Base-by-base conservation (phyloP, 345 rosid genomes). In the Eutrema heterophyllum region DNA sequence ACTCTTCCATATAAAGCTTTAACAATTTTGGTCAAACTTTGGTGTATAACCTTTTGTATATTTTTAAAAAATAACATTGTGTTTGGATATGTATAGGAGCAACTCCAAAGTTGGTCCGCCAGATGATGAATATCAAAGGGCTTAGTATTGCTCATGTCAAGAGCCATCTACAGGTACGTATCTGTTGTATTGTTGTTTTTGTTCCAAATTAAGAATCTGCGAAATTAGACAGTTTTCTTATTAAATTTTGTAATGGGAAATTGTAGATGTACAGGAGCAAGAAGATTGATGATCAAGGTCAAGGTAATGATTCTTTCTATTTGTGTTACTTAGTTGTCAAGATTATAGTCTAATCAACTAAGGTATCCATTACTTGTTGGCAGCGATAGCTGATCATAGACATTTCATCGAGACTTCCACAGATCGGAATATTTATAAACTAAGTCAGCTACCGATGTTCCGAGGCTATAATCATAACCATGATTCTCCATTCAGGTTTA, bases 91-190 rank as follows among this genome's bases (percentile, higher is more conserved):
- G 9, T 38, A 33, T 26, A 92, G 97, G 87, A 80, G 97, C 96
- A 68, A 92, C 97, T 10, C 97, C 97, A 7, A 92, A 92, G 71
- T 66, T 92, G 79, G 97, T 92, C 70, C 86, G 89, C 76, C 89
- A 88, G 69, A 67, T 82, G 76, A 92, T 92, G 97, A 88, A 86
- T 69, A 84, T 88, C 62, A 92, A 89, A 85, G 97, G 93, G 24
- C 96, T 92, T 52, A 85, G 84, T 76, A 92, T 92, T 73, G 93
- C 96, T 75, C 93, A 92, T 82, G 96, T 92, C 64, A 92, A 92
- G 84, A 89, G 96, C 81, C 97, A 92, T 76, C 83, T 92, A 49
- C 97, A 91, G 93, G 97, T 91, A 58, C 62, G 38, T 50, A 4
- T 48, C 12, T 15, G 38, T 55, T 51, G 8, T 21, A 15, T 70